A percentile compares a stretch with the other conserved stretches of the same genome.
These are phyloP conservation scores for Colletotrichum spaethianum DNA, from an alignment of 2,329 filamentous ascomycete species.

Conservation along the genomic window DNA sequence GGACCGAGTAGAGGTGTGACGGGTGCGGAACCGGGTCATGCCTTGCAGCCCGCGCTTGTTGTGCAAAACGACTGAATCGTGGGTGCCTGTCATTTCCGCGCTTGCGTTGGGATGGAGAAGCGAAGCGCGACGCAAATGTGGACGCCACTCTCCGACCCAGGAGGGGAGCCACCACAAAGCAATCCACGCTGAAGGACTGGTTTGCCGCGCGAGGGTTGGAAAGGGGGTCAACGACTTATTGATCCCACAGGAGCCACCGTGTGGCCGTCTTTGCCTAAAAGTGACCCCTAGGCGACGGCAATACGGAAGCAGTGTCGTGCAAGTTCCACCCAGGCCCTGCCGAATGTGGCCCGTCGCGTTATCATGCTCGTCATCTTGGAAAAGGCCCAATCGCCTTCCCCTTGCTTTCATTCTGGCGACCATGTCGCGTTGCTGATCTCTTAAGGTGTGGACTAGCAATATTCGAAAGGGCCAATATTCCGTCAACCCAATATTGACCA, in stretches of 20 bases:
- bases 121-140: conserved; percentile 33
- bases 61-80: conserved; percentile 26
- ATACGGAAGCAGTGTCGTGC: conserved; percentile 15
- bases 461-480: conserved; percentile 29
- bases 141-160: conserved; percentile 20
- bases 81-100: conserved; percentile 31
- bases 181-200: background rate
- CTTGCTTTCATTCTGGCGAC: background rate
- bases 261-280: conserved; percentile 12
- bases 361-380: conserved; percentile 31
- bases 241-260: conserved; percentile 13
- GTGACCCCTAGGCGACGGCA: conserved; percentile 20
- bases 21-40: conserved; percentile 21
- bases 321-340: conserved; percentile 16
- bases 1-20: conserved; percentile 13
- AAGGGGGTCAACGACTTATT: background rate
- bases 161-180: conserved; percentile 2
- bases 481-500: conserved; percentile 25
- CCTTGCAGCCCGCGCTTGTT: conserved; percentile 35
- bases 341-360: conserved; percentile 9
- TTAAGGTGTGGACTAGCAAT: conserved; percentile 28
- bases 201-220: conserved; percentile 3
- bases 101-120: conserved; percentile 35
- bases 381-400: conserved; percentile 5
- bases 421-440: conserved; percentile 14